Evolutionary conservation across 2,329 filamentous ascomycete species (phyloP), one percentile per base, ranked within the genome.

Genomic region (Colletotrichum viniferum): DNA sequence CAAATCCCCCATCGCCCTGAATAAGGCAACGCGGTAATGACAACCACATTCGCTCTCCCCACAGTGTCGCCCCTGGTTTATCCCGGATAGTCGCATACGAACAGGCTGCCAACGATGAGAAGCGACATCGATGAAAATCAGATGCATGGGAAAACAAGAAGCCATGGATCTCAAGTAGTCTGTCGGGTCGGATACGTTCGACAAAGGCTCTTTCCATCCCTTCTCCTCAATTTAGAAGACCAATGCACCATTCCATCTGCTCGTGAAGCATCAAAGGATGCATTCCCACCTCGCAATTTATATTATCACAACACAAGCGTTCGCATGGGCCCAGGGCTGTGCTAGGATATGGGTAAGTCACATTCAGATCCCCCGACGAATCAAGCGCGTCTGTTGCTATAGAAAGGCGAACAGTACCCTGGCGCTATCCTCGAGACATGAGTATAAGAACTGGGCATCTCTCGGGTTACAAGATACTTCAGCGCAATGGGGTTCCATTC

Each of bases 381-480:
- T 43, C 16, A 43, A 1, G 3, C 16, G 16, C 16, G 16, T n/a
- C 3, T n/a, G 36, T 43, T 10, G 36, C 8, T 3, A 4, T 10
- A 10, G 16, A 2, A 0, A 43, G 36, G 36, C 16, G 36, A 10
- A 43, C 16, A 43, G 4, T 43, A 4, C 36, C 36, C 36, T n/a
- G 1, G 36, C 4, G 4, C 36, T n/a, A 10, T 0, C 18, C 0
- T 43, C 8, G 16, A 18, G 36, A 4, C 8, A 43, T 5, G 36
- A 10, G 16, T 43, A n/a, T 18, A 43, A n/a, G 16, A 43, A 5
- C 36, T n/a, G 1, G 0, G 4, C 4, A 18, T 43, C 16, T 18
- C 16, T 8, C 1, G 36, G 1, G 8, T 0, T 10, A 3, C 0
- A 43, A 5, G 2, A 43, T 3, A 10, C 0, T 10, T 18, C 8